phyloP scores from a whole-genome alignment of 2,329 filamentous ascomycete species.

The Neofusicoccum parvum region DNA sequence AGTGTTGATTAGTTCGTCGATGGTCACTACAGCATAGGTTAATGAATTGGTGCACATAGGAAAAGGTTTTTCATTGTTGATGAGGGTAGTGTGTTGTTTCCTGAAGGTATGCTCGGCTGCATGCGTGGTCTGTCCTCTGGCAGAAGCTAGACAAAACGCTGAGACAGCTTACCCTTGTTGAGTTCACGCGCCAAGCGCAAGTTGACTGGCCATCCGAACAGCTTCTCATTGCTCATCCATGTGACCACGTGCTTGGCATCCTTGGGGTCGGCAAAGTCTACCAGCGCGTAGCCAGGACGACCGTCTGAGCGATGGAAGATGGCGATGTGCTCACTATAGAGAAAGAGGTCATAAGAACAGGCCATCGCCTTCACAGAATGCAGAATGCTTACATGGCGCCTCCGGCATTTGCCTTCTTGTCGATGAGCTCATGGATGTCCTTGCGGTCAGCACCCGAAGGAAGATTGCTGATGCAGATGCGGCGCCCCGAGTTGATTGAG shows the following conservation, averaged over 20 bases:
- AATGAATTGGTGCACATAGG: background rate
- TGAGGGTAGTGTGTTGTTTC: background rate
- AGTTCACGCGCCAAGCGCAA: constrained; percentile 6
- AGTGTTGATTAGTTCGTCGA: background rate
- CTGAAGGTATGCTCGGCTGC: background rate
- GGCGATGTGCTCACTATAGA: background rate
- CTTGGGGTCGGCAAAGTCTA: background rate
- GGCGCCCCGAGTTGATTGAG: background rate
- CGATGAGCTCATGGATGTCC: constrained; percentile 6
- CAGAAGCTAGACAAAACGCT: background rate
- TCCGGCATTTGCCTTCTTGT: background rate
- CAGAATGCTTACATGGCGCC: background rate
- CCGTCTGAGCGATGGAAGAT: constrained; percentile 6
- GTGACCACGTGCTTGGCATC: constrained; percentile 14
- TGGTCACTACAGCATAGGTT: background rate
- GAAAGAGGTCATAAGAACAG: background rate
- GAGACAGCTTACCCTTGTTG: constrained; percentile 11
- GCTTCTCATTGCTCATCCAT: constrained; percentile 16
- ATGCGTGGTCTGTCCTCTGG: background rate
- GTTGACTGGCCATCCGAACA: constrained; percentile 17
- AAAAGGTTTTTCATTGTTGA: background rate
- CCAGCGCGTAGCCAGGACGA: constrained; percentile 8
- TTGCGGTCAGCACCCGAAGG: background rate
- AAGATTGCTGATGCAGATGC: constrained; percentile 19
- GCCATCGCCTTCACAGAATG: background rate